Evolutionary conservation across 306 rosid species (phyloP), one percentile per base, ranked within the genome.

Genomic region (Senna tora): DNA sequence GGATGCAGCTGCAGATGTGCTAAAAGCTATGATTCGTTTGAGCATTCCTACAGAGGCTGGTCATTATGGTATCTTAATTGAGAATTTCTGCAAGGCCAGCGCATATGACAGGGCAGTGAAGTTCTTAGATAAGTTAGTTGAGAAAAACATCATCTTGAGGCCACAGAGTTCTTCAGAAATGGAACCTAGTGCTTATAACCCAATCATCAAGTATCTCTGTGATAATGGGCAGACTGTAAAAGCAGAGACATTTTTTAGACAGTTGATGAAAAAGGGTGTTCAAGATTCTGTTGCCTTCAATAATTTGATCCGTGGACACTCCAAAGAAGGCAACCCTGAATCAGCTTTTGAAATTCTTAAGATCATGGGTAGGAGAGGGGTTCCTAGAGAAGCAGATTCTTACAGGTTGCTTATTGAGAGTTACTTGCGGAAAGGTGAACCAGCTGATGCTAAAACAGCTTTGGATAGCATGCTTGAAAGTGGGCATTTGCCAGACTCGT

Each of bases 11-110:
- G 80, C 83, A 0, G 83, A 86, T 79, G 97, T 94, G 53, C 86
- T 91, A 15, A 87, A 81, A 68, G 88, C 86, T 22, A 93, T 93
- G 97, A 76, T 80, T 69, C 79, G 92, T 47, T 65, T 91, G 82
- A 88, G 94, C 73, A 85, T 94, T 79, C 98, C 97, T 0, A 91
- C 97, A 0, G 96, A 94, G 79, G 88, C 96, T 28, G 96, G 97
- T 16, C 97, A 94, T 32, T 94, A 94, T 65, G 92, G 98, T 6
- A 57, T 89, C 46, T 75, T 94, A 67, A 89, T 94, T 22, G 93
- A 93, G 82, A 86, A 83, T 71, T 94, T 85, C 71, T 94, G 98
- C 84, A 87, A 79, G 84, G 92, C 92, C 0, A 80, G 38, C 56
- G 74, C 77, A 70, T 85, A 86, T 67, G 97, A 87, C 74, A 84